Percentiles rank a stretch among this genome's conserved stretches.
Conservation (phyloP, 768 basidiomycete genomes). For the Serendipita vermifera region DNA sequence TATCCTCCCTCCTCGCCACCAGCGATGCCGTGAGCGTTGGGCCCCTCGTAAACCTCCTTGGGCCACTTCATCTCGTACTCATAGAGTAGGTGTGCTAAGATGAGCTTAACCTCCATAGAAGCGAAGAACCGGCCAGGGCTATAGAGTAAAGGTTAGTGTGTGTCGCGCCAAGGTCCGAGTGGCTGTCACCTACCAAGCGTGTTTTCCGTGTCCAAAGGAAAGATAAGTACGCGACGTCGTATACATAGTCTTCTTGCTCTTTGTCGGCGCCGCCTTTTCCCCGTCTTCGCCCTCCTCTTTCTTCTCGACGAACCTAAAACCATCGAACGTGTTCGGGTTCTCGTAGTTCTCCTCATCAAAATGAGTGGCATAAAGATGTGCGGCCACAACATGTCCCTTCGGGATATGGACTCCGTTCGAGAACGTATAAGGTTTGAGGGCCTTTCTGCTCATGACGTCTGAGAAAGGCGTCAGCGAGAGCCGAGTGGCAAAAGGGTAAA, state of each 20-base stretch:
- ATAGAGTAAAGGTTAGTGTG: neutral
- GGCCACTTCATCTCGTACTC: constrained; percentile 28
- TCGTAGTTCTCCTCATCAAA: constrained; percentile 18
- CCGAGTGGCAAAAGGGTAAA: neutral
- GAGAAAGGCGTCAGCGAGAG: neutral
- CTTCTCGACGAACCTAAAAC: constrained; percentile 35
- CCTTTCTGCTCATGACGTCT: constrained; percentile 23
- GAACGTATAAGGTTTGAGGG: constrained; percentile 24
- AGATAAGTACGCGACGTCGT: constrained; percentile 25
- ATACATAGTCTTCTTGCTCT: constrained; percentile 25
- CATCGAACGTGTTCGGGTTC: constrained; percentile 26
- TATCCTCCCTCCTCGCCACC: constrained; percentile 17
- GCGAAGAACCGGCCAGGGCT: constrained; percentile 39
- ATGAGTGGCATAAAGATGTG: constrained; percentile 20
- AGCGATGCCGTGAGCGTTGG: too few relatives aligned
- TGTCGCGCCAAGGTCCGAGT: neutral
- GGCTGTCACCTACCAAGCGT: constrained; percentile 22
- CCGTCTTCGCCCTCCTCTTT: constrained; percentile 20
- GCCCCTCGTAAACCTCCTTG: neutral
- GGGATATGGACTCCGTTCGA: constrained; percentile 25
- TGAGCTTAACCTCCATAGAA: constrained; percentile 32
- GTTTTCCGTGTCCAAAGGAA: constrained; percentile 28
- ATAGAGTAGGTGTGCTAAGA: constrained; percentile 30
- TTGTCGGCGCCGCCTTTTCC: constrained; percentile 16
- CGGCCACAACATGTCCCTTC: constrained; percentile 18